Evolutionary conservation across 2,329 filamentous ascomycete species (phyloP).

Genomic region (Cylindrodendrum hubeiense): DNA sequence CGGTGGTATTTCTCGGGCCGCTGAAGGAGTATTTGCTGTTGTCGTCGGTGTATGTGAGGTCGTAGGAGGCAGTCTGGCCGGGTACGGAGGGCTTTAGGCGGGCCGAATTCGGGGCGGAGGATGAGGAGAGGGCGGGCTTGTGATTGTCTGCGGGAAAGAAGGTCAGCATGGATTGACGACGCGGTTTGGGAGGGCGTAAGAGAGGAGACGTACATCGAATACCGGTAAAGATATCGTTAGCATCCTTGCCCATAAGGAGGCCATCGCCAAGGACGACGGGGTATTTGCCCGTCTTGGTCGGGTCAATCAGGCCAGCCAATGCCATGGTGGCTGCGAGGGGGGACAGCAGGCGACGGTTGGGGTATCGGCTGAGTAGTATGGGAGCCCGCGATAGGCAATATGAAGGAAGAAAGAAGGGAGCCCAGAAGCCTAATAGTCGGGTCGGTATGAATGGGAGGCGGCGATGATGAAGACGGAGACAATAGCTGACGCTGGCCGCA

Average conservation of each 20-base stretch:
- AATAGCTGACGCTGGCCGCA: neutral
- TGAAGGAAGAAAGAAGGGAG: neutral
- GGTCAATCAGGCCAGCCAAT: conserved; percentile 63
- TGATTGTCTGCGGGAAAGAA: conserved; percentile 66
- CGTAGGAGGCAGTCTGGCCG: conserved; percentile 65
- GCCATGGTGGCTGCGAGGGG: conserved; percentile 39
- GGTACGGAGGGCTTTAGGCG: conserved; percentile 64
- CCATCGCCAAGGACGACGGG: conserved; percentile 74
- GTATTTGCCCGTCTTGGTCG: conserved; percentile 71
- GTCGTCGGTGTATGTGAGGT: conserved; percentile 66
- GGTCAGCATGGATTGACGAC: conserved; percentile 4
- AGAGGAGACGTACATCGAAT: conserved; percentile 66
- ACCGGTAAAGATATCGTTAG: conserved; percentile 71
- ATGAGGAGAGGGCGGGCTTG: conserved; percentile 66
- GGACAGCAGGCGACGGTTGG: conserved; percentile 1
- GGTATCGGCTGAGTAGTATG: neutral
- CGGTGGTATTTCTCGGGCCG: conserved; percentile 68
- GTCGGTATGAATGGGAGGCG: neutral
- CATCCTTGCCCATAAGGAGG: conserved; percentile 63
- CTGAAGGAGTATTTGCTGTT: conserved; percentile 71
- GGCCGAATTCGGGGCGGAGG: conserved; percentile 61
- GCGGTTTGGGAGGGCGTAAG: neutral
- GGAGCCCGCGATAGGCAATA: no score
- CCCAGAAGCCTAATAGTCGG: neutral
- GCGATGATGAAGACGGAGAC: neutral